Evolutionary conservation across 805 yeast species (phyloP), one percentile per base, ranked within the genome.

Genomic region (Vanderwaltozyma tropicalis): DNA sequence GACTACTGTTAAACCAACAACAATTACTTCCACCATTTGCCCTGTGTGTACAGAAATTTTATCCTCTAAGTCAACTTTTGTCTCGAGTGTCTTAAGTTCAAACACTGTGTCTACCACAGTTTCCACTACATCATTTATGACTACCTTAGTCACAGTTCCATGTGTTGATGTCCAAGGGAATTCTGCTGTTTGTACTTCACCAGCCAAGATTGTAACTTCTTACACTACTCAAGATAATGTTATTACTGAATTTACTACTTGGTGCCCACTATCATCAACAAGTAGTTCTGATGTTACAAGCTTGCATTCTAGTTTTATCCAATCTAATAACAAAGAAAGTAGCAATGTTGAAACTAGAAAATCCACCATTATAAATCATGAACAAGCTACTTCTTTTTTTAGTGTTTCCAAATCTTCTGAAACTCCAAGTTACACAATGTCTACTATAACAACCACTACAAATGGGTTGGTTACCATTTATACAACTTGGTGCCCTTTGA

Each of bases 181-280:
- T 10, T 21, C 14, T 25, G 16, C 22, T 11, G 35, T 36, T 25
- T 46, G 49, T 11, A 52, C 45, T 9, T 50, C 61, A 15, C 45
- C 58, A 34, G 58, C 61, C 32, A 37, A 45, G 38, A 50, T 55
- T 12, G 50, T 57, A 19, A 50, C 54, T 33, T 56, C 59, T 16
- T 62, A 65, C 22, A 46, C 49, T 22, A 53, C 61, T 29, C 39
- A 47, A n/a, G 37, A 45, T 43, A 38, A 45, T 14, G 41, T 21
- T 10, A 21, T 21, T 21, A 21, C 24, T 24, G 27, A 24, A 24
- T 24, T 24, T 24, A 24, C 35, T 25, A 25, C 30, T 14, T 28
- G 18, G 18, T 15, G 30, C 30, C 18, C 30, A 28, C 16, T 15
- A 14, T 5, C 28, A 26, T 9, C 8, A 22, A 22, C 11, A 22